Conservation (phyloP, 257 asterid species). For the Solanum pennellii region DNA sequence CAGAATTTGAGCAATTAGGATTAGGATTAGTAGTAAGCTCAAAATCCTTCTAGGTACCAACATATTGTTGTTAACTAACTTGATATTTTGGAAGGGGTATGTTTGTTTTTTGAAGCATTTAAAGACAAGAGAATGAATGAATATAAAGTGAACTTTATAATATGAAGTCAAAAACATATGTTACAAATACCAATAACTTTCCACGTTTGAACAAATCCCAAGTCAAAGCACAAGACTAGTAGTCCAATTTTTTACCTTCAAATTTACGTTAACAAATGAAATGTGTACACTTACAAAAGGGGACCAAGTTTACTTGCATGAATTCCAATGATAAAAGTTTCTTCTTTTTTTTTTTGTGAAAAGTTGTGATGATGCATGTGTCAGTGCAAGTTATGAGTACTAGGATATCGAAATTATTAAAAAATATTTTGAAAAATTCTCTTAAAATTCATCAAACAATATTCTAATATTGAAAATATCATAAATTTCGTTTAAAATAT, state of each 20-base stretch:
- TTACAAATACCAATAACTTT: slow-evolving; percentile 10
- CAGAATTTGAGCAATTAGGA: slow-evolving; percentile 13
- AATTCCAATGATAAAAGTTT: slow-evolving; percentile 21
- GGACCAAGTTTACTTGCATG: slow-evolving; percentile 27
- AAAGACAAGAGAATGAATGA: slow-evolving; percentile 15
- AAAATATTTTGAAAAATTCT: background rate
- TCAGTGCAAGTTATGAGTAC: background rate
- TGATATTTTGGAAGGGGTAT: background rate
- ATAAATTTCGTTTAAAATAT: too few relatives aligned
- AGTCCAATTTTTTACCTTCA: slow-evolving; percentile 22
- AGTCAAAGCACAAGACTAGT: slow-evolving; percentile 29
- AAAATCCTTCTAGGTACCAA: slow-evolving; percentile 5
- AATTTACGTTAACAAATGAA: slow-evolving; percentile 34
- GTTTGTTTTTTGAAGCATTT: slow-evolving; percentile 11
- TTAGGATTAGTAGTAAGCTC: slow-evolving; percentile 20
- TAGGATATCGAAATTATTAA: slow-evolving; percentile 11
- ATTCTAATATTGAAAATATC: background rate
- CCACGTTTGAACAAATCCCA: slow-evolving; percentile 21
- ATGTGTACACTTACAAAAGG: slow-evolving; percentile 15
- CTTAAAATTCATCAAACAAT: background rate
- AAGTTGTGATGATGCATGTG: slow-evolving; percentile 18
- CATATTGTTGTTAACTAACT: slow-evolving; percentile 6
- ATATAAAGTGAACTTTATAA: slow-evolving; percentile 29
- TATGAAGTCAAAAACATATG: slow-evolving; percentile 49
- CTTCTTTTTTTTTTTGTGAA: background rate